Base-by-base conservation (phyloP, 768 basidiomycete species). In the Hygrophorus russula region DNA sequence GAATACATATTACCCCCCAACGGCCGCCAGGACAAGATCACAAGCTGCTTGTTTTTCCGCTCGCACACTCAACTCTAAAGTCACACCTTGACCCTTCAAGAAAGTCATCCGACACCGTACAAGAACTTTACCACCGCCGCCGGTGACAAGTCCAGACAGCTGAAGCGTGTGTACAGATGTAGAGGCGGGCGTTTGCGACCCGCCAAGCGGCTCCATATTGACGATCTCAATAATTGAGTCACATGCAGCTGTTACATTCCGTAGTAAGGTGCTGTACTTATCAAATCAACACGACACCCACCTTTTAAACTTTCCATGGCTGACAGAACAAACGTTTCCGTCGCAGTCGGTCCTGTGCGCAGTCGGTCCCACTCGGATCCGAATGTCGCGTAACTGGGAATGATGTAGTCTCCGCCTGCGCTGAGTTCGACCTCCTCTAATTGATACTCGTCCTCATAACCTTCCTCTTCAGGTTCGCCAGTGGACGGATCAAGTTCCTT, bases 401-500 rank as follows among this genome's bases (percentile, higher is more conserved):
- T 68, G 56, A 99, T 87, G 61, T 94, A 99, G 67, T 98, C 94
- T 2, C 83, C 82, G 24, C 83, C 86, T 9, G 89, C 93, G 46
- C 83, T 81, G 42, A 99, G 69, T 59, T 98, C 96, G 45, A 96
- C 77, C 48, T 98, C 96, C 61, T 99, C 96, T 34, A 97, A 68
- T 61, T 90, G 88, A 63, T 99, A 99, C 63, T 98, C 94, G 66
- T 98, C 96, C 57, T 92, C 88, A 61, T 98, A 99, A n/a, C 96
- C 96, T 42, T 96, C 93, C 50, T 87, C 90, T 63, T 99, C 96
- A 7, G 96, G 96, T 56, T 88, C 81, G 17, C 93, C 93, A 11
- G 87, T 93, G 36, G 84, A 74, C 10, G 96, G 96, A 61, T 99
- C 96, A 13, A 98, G 76, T 58, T 99, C 96, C 63, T 98, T 99